phyloP scores from a whole-genome alignment of 176 grass and related monocot genomes.

The Oryza glaberrima region DNA sequence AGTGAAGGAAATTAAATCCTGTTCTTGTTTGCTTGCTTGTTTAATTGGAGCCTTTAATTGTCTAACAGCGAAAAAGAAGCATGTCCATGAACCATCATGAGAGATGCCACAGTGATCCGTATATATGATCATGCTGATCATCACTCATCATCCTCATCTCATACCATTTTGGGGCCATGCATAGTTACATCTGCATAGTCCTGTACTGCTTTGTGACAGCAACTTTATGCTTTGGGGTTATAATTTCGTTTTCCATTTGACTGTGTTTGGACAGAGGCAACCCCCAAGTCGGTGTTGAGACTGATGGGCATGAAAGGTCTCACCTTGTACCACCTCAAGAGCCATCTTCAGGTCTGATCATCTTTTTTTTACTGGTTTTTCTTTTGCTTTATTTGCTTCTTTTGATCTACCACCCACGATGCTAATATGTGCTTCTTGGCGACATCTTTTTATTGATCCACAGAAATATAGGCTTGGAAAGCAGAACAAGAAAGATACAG shows the following conservation, averaged over 20 bases:
- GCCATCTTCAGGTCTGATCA: slow-evolving; percentile 81
- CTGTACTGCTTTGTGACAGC: not conserved
- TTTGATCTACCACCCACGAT: not conserved
- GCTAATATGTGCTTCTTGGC: not conserved
- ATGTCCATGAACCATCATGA: not conserved
- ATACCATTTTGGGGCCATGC: not conserved
- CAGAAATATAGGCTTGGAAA: slow-evolving; percentile 98
- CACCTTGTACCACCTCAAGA: slow-evolving; percentile 93
- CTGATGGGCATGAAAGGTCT: slow-evolving; percentile 96
- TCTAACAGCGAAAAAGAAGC: not conserved
- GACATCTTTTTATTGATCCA: not conserved
- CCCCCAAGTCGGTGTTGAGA: slow-evolving; percentile 90
- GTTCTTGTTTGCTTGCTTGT: not conserved
- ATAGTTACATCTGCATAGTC: not conserved
- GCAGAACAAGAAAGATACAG: slow-evolving; percentile 67
- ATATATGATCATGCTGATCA: not conserved
- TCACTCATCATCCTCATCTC: not conserved
- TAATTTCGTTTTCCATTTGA: slow-evolving; percentile 37
- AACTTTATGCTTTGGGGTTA: not conserved
- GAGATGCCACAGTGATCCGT: not conserved
- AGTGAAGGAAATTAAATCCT: not conserved
- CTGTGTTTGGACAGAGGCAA: slow-evolving; percentile 67
- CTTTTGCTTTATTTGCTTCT: not conserved
- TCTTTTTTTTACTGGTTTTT: not conserved
- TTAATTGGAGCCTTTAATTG: not conserved